A percentile compares a stretch with the other conserved stretches of the same genome.
Conservation (phyloP, 805 yeast species). For the Wickerhamiella hasegawae region DNA sequence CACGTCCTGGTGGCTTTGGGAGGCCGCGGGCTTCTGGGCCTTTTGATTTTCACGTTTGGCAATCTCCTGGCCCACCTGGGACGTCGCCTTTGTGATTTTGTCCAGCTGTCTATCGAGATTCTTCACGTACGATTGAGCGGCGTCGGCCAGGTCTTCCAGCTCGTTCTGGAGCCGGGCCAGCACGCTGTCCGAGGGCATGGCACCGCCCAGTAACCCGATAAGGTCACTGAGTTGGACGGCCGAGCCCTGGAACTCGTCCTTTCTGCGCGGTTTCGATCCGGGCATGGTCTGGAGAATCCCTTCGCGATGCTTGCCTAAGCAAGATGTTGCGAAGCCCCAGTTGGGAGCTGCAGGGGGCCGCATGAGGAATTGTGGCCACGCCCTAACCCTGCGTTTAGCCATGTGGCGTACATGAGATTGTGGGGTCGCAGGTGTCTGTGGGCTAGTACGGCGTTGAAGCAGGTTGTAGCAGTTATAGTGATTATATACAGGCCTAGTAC, state of each 20-base stretch:
- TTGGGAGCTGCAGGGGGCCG: too few relatives aligned
- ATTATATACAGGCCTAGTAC: too few relatives aligned
- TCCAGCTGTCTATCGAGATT: slow-evolving; percentile 13
- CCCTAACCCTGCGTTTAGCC: too few relatives aligned
- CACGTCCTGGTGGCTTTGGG: slow-evolving; percentile 1
- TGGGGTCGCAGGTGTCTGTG: too few relatives aligned
- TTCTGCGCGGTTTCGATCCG: not conserved
- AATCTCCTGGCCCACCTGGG: slow-evolving; percentile 11
- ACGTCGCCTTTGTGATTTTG: slow-evolving; percentile 10
- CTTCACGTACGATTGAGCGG: slow-evolving; percentile 12
- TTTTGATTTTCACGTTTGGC: slow-evolving; percentile 4
- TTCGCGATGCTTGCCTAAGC: too few relatives aligned
- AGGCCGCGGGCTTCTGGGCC: too few relatives aligned
- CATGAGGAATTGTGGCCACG: too few relatives aligned
- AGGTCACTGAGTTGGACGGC: not conserved
- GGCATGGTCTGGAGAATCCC: too few relatives aligned
- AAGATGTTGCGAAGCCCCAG: too few relatives aligned
- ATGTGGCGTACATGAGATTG: too few relatives aligned
- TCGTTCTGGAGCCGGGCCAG: slow-evolving; percentile 11
- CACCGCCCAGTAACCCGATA: slow-evolving; percentile 2
- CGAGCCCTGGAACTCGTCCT: not conserved
- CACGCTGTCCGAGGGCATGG: slow-evolving; percentile 11
- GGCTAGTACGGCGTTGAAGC: too few relatives aligned
- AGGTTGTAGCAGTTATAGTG: too few relatives aligned
- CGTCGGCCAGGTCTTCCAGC: slow-evolving; percentile 12